These are phyloP conservation scores for Periconia digitata DNA, from an alignment of 2,329 filamentous ascomycete genomes.

Conservation along the genomic window DNA sequence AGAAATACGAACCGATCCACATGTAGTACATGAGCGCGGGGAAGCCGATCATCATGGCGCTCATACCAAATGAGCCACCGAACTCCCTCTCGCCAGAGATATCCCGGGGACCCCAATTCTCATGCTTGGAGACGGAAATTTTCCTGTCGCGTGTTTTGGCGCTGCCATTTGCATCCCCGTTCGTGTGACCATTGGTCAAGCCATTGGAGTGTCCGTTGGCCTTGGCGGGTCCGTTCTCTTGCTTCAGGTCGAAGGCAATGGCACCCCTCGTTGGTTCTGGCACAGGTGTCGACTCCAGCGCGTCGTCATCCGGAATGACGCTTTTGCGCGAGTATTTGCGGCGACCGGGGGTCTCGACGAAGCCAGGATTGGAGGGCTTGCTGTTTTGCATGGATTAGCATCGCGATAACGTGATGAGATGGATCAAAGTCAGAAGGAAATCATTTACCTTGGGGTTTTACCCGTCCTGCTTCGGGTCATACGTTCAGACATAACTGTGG, in stretches of 20 bases:
- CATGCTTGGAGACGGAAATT: slow-evolving; percentile 36
- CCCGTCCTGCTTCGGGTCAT: slow-evolving; percentile 53
- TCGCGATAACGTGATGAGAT: background rate
- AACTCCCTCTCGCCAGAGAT: slow-evolving; percentile 70
- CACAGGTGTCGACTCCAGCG: slow-evolving; percentile 38
- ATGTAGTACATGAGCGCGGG: slow-evolving; percentile 98
- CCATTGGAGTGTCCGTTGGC: slow-evolving; percentile 20
- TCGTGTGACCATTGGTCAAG: slow-evolving; percentile 37
- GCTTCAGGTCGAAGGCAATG: slow-evolving; percentile 4
- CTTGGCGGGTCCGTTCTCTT: slow-evolving; percentile 1
- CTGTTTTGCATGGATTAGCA: slow-evolving; percentile 33
- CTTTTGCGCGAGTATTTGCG: slow-evolving; percentile 49
- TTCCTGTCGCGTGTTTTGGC: slow-evolving; percentile 25
- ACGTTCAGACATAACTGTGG: slow-evolving; percentile 37
- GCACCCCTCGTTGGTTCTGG: slow-evolving; percentile 27
- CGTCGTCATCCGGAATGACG: slow-evolving; percentile 23
- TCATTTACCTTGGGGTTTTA: slow-evolving; percentile 50
- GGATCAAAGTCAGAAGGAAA: background rate
- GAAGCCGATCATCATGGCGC: slow-evolving; percentile 87
- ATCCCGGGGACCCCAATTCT: slow-evolving; percentile 41
- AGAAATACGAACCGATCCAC: slow-evolving; percentile 96
- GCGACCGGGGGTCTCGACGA: slow-evolving; percentile 53
- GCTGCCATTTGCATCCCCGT: slow-evolving; percentile 28
- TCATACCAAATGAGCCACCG: slow-evolving; percentile 79
- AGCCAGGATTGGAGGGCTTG: slow-evolving; percentile 46